Evolutionary conservation across 1,139 yeast genomes (phyloP), one percentile per base, ranked within the genome.

Genomic region (Zygoascus hellenicus): DNA sequence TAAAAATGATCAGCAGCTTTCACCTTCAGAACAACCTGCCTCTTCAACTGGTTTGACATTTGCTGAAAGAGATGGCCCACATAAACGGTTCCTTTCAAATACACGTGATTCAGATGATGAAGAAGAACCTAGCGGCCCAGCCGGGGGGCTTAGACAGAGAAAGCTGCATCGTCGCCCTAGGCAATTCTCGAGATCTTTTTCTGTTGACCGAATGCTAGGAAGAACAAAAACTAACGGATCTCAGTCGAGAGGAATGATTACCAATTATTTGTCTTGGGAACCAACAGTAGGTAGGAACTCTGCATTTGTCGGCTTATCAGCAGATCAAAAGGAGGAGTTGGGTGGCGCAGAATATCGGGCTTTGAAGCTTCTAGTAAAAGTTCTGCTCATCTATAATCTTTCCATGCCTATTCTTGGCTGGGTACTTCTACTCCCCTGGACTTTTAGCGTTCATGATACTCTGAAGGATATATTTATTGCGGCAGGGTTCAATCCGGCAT

Each of bases 321-420:
- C 81, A 28, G 83, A 78, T 19, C 97, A 94, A 64, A 88, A 88
- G 58, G 95, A 85, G 51, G 99, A 92, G 63, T 68, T 92, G 40
- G 99, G 98, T 31, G 99, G 98, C 47, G 96, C 92, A 9, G 99
- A 92, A 62, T 94, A 92, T 61, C 76, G 97, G 43, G 89, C 98
- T 0, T 76, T 86, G 48, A 88, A 88, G 59, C 68, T 89, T 10
- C 69, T 92, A 48, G 80, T 87, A 47, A 78, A 77, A 57, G 78
- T 92, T 42, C 68, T 92, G 19, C 63, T 81, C 1, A 49, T 63
- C 1, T 92, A 87, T 63, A 89, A 85, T 58, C 55, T 88, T 48
- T 95, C 96, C 0, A 80, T 86, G 59, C 90, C 83, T 58, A 52
- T 86, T 2, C 44, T 88, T 10, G 80, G 81, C 0, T 64, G 81